Base-by-base conservation (phyloP, 441 rosid species). In the Syzygium syzygioides region DNA sequence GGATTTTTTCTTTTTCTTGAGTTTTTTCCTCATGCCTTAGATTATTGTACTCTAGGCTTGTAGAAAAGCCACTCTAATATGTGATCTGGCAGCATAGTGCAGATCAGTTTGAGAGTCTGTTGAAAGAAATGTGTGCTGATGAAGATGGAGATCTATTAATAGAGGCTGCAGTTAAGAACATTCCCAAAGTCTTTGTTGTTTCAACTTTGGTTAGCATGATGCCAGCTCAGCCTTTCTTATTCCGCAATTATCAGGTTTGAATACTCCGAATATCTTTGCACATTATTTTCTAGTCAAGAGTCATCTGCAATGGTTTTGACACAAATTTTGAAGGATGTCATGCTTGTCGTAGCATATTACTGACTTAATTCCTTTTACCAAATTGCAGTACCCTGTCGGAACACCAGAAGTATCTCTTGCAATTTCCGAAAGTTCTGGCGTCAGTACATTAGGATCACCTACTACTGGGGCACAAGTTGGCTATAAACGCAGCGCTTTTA, bases 41-140 rank as follows among this genome's bases (percentile, higher is more conserved):
- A 92, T 88, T 87, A 68, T 68, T 1, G 3, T 79, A 25, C 30
- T 79, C 84, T 79, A 86, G 66, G 23, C 52, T 18, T 86, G 48
- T 34, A 55, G 84, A 86, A 54, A 68, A 88, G 89, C 85, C 64
- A 87, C 48, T 90, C 89, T 92, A 90, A 87, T 88, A 88, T 91
- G 88, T 91, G 89, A 87, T 92, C 91, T 94, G 96, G 93, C 99
- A 98, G 99, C 99, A 98, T 93, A 97, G 98, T 92, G 99, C 99
- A 94, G 97, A 97, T 89, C 97, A 98, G 92, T 98, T 98, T 56
- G 99, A 98, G 94, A 96, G 96, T 90, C 92, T 98, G 92, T 91
- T 98, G 89, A 98, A 97, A 91, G 99, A 98, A 94, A 95, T 98
- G 99, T 98, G 99, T 93, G 95, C 97, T 85, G 98, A 97, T 92